These are phyloP conservation scores for Penicillium sp. DNA, from an alignment of 2,329 filamentous ascomycete species.

Conservation along the genomic window DNA sequence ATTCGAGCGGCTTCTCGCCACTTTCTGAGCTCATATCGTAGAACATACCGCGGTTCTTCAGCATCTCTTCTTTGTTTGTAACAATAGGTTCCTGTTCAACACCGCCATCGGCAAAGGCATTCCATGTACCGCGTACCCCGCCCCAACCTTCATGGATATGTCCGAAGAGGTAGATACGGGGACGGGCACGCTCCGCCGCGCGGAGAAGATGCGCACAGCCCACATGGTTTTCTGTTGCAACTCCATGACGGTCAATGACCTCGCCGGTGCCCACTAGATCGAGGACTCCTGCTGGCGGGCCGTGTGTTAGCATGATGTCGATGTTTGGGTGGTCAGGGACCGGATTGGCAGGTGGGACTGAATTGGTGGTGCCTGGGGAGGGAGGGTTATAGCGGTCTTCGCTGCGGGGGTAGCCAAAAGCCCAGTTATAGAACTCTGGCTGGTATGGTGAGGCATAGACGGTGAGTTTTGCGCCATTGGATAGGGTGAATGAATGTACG, in stretches of 20 bases:
- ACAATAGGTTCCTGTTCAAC: conserved; percentile 19
- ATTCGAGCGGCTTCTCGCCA: conserved; percentile 31
- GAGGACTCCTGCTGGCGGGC: conserved; percentile 55
- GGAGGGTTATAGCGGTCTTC: conserved; percentile 56
- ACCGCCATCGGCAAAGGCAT: conserved; percentile 21
- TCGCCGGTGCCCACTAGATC: conserved; percentile 41
- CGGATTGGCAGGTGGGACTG: conserved; percentile 34
- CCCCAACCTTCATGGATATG: conserved; percentile 62
- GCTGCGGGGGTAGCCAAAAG: conserved; percentile 54
- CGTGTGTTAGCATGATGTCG: conserved; percentile 64
- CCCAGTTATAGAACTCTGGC: conserved; percentile 59
- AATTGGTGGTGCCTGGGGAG: conserved; percentile 10
- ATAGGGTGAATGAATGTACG: conserved; percentile 46
- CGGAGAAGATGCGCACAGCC: conserved; percentile 58
- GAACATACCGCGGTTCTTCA: conserved; percentile 34
- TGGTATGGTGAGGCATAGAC: conserved; percentile 56
- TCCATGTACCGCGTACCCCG: conserved; percentile 35
- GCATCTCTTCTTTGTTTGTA: conserved; percentile 28
- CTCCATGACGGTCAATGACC: neutral
- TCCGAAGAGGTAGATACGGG: conserved; percentile 62
- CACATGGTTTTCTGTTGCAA: conserved; percentile 37
- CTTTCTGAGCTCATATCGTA: conserved; percentile 35
- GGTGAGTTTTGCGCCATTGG: conserved; percentile 50
- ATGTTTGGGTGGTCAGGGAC: conserved; percentile 48
- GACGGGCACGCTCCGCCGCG: conserved; percentile 53